Evolutionary conservation across 768 basidiomycete species (phyloP), one percentile per base, ranked within the genome.

Genomic region (Boletus tomentosulus): DNA sequence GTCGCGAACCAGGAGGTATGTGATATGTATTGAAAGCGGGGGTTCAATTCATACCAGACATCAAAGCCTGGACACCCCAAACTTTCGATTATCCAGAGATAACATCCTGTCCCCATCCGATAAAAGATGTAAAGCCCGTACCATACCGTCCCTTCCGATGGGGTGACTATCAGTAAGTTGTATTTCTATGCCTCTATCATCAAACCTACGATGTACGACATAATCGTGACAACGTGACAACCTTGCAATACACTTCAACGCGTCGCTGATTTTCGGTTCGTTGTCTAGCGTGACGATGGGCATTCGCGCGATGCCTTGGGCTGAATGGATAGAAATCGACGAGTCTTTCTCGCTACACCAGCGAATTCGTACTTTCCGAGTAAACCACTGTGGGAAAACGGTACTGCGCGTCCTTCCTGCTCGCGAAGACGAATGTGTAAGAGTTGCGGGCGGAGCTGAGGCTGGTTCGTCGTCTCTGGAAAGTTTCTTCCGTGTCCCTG

Each of bases 321-420:
- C 77, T 16, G 81, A 86, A 48, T 90, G 89, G 87, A 83, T 89
- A 49, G 86, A 90, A 73, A 74, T 88, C 31, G 87, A 89, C 68
- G 74, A 79, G 50, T 73, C 80, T 46, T 86, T 82, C 62, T 66
- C 71, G 12, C 59, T 61, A 28, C 85, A 84, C 61, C 79, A 87
- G 63, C 72, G 70, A 12, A 82, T 92, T 45, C 80, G 82, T 38
- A 67, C 73, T 12, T 74, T 79, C 51, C 80, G 88, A 38, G 73
- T 87, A 39, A 52, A 62, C 6, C 79, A 77, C 3, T 76, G 79
- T 43, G 81, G 81, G 13, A 65, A 76, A 13, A 71, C 73, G 1
- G 76, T 77, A 6, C 68, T 87, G 27, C 72, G 66, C 4, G 79
- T 85, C 4, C 74, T 83, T 11, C 74, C 74, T 4, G 25, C 64